These are phyloP conservation scores for Trifolium repens DNA, from an alignment of 306 rosid species.

Conservation along the genomic window DNA sequence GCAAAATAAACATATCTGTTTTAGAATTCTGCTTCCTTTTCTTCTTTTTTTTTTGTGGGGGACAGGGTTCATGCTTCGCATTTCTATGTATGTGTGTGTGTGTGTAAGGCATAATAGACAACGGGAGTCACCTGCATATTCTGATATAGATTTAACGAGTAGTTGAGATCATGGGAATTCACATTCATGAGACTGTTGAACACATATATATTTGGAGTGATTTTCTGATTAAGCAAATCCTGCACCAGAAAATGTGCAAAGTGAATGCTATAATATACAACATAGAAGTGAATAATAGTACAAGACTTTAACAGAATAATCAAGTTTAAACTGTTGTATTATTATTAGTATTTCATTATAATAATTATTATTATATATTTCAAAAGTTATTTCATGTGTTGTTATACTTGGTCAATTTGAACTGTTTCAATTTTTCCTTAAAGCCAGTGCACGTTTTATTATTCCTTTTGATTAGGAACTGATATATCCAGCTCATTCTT, in stretches of 20 bases:
- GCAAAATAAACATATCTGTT: constrained; percentile 11
- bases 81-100: background rate
- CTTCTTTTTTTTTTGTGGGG: background rate
- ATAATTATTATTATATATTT: too few species aligned
- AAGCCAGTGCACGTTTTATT: too few species aligned
- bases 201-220: constrained; percentile 82
- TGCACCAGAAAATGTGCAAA: constrained; percentile 50
- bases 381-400: too few species aligned
- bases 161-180: constrained; percentile 81
- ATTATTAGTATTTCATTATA: too few species aligned
- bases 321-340: constrained; percentile 30
- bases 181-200: constrained; percentile 98
- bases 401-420: too few species aligned
- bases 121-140: constrained; percentile 69
- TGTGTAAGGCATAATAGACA: constrained; percentile 6
- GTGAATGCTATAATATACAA: constrained; percentile 35
- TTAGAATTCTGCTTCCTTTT: constrained; percentile 4
- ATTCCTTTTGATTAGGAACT: too few species aligned
- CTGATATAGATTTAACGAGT: constrained; percentile 64
- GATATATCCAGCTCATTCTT: too few species aligned
- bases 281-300: constrained; percentile 32
- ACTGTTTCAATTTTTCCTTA: too few species aligned
- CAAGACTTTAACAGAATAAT: constrained; percentile 21
- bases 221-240: constrained; percentile 82
- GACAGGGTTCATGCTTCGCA: background rate